Evolutionary conservation across 441 rosid species (phyloP), one percentile per base, ranked within the genome.

Genomic region (Bruguiera hainesii): DNA sequence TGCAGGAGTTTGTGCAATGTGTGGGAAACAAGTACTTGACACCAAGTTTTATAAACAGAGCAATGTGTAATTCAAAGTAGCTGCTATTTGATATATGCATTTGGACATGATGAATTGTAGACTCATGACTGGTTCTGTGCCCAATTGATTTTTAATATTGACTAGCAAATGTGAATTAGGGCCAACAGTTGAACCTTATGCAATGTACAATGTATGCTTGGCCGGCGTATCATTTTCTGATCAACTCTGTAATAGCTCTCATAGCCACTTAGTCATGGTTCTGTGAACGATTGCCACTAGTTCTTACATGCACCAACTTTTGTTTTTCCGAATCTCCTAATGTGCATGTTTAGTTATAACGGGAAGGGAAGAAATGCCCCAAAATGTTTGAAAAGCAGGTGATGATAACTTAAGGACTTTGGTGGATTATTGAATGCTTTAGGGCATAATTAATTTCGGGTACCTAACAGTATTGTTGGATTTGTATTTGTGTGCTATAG

Each of bases 1-100:
- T 84, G 71, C 79, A 93, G 97, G 98, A 53, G 87, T 94, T 21
- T 89, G 98, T 63, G 98, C 97, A 0, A 89, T 94, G 98, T 94
- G 99, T 1, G 99, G 99, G 23, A 94, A 94, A 82, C 98, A 94
- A 83, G 99, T 94, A 30, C 84, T 94, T 11, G 97, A 94, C 82
- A 91, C 97, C 49, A 94, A 94, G 91, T 39, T 85, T 58, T 94
- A 94, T 82, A 94, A 88, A 81, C 98, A 94, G 74, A 94, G 98
- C 82, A 94, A 94, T 80, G 96, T 83, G 21, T 91, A 79, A 80
- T 35, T 48, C 7, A 21, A 23, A 68, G 20, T 15, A 25, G 57
- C 20, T 42, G 62, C 25, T 51, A 25, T 50, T 61, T 61, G 21
- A n/a, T 7, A 7, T 42, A 61, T 49, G 30, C 18, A 30, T 28